Percentiles rank a stretch among this genome's conserved stretches.
These are phyloP conservation scores for Cystobasidium sp. DNA, from an alignment of 1,284 basidiomycete genomes.

Conservation along the genomic window DNA sequence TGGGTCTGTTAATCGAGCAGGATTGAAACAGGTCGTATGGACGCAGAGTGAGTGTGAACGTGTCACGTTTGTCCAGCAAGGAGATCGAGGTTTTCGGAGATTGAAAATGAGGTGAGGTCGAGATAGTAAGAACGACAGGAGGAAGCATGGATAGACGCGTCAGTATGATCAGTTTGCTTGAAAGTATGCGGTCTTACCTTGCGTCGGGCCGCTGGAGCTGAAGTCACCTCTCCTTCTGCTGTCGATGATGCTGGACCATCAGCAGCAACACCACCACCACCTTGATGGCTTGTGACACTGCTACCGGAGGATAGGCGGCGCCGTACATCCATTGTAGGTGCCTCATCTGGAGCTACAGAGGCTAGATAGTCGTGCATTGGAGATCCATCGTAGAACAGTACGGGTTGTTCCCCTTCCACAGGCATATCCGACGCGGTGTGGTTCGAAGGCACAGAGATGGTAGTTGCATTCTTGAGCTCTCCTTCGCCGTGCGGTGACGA, in stretches of 20 bases:
- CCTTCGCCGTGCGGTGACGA: background rate
- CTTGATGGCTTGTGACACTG: background rate
- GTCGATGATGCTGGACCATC: too few species aligned
- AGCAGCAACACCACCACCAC: background rate
- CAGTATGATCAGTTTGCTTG: background rate
- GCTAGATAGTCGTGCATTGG: slow-evolving; percentile 35
- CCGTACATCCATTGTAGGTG: background rate
- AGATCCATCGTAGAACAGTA: slow-evolving; percentile 16
- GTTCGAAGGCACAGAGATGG: background rate
- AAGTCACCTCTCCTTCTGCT: too few species aligned
- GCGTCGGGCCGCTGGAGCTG: background rate
- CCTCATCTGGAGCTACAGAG: slow-evolving; percentile 20
- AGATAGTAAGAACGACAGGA: background rate
- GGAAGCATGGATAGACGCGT: background rate
- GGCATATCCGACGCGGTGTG: background rate
- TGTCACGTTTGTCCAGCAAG: background rate
- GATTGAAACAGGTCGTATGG: too few species aligned
- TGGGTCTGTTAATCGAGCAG: background rate
- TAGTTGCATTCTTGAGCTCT: background rate
- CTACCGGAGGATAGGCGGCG: background rate
- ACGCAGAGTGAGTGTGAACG: too few species aligned
- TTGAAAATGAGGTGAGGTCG: background rate
- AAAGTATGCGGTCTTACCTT: background rate
- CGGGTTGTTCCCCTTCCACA: slow-evolving; percentile 1
- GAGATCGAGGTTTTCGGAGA: background rate